phyloP scores from a whole-genome alignment of 345 rosid genomes.

The Balakata baccata region DNA sequence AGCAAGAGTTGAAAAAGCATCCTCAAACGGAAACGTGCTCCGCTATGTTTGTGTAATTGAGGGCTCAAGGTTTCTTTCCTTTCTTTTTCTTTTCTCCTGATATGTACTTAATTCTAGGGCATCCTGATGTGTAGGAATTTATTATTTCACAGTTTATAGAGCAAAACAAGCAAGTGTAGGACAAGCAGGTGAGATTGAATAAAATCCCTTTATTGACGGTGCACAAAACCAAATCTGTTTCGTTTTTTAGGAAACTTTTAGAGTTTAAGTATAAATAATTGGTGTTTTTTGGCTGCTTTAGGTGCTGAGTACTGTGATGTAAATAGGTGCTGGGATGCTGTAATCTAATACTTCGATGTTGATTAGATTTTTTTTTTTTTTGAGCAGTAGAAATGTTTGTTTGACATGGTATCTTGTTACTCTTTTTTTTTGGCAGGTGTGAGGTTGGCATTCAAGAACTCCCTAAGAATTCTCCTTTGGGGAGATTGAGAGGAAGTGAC shows the following conservation, averaged over 20 bases:
- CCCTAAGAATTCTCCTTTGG: conserved; percentile 68
- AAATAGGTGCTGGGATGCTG: not conserved
- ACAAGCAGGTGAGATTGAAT: not conserved
- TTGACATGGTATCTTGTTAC: not conserved
- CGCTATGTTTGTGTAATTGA: conserved; percentile 89
- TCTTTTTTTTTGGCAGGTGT: conserved; percentile 45
- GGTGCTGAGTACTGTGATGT: not conserved
- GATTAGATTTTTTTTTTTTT: not conserved
- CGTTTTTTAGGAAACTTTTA: not conserved
- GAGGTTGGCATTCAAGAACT: conserved; percentile 92
- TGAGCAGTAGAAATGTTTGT: not conserved
- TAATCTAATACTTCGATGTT: not conserved
- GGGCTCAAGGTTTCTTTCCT: conserved; percentile 55
- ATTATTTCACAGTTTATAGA: not conserved
- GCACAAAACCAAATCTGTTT: not conserved
- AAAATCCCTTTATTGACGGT: not conserved
- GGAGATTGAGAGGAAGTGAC: conserved; percentile 92
- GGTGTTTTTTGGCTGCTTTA: not conserved
- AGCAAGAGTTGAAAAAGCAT: conserved; percentile 73
- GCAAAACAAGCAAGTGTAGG: not conserved
- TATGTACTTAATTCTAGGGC: not conserved
- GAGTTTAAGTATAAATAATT: not conserved
- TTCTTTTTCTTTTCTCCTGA: not conserved
- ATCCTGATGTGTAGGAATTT: not conserved
- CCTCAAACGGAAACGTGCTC: conserved; percentile 64